Conservation (phyloP, 78 protist species). For the Anaeramoeba flamelloides region DNA sequence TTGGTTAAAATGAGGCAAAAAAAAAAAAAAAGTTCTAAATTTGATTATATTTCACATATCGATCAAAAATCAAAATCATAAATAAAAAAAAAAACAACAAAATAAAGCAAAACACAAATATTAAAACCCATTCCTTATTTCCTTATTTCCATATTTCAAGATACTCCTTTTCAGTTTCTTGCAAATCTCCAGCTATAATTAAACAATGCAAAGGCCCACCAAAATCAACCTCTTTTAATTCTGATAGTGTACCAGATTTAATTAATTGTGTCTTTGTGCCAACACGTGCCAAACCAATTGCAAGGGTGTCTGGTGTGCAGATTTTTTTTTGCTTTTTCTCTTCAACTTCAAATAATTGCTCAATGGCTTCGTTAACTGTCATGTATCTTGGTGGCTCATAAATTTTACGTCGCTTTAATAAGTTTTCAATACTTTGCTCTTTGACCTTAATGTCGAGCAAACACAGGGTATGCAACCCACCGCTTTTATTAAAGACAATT, state of each 20-base stretch:
- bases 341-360: constrained; percentile 68
- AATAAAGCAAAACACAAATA: too few relatives aligned
- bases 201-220: constrained; percentile 76
- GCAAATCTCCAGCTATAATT: constrained; percentile 55
- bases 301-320: constrained; percentile 24
- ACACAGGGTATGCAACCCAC: constrained; percentile 86
- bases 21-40: too few relatives aligned
- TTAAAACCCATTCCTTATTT: too few relatives aligned
- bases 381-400: constrained; percentile 94
- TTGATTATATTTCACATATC: too few relatives aligned
- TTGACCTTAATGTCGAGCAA: constrained; percentile 39
- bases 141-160: background rate
- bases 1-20: too few relatives aligned
- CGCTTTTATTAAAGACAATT: constrained; percentile 35
- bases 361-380: constrained; percentile 66
- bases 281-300: constrained; percentile 74
- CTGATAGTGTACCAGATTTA: constrained; percentile 46
- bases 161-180: constrained; percentile 41
- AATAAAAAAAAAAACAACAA: too few relatives aligned
- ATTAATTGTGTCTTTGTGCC: constrained; percentile 62
- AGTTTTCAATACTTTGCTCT: constrained; percentile 50
- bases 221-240: constrained; percentile 55
- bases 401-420: constrained; percentile 55
- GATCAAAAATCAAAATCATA: too few relatives aligned
- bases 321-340: constrained; percentile 8